phyloP scores from a whole-genome alignment of 306 rosid species.

The Begonia masoniana region DNA sequence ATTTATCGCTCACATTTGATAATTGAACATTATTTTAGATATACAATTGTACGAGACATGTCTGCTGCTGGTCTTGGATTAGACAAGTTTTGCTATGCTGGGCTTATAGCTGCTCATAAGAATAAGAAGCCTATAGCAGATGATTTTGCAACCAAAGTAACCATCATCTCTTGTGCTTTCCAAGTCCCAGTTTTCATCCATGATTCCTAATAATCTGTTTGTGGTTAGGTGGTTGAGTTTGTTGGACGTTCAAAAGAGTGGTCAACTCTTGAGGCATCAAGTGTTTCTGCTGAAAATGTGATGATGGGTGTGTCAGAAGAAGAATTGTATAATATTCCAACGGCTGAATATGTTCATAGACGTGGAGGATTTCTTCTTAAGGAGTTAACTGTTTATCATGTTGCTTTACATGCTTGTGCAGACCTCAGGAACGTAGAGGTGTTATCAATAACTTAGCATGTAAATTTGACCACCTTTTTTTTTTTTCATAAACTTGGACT shows the following conservation, averaged over 20 bases:
- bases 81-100: slow-evolving; percentile 82
- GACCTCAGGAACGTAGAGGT: slow-evolving; percentile 71
- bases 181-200: slow-evolving; percentile 8
- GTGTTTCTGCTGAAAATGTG: slow-evolving; percentile 64
- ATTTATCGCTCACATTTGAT: neutral
- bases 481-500: too few relatives aligned
- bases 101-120: slow-evolving; percentile 69
- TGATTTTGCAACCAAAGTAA: slow-evolving; percentile 78
- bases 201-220: slow-evolving; percentile 13
- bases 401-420: slow-evolving; percentile 76
- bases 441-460: slow-evolving; percentile 5
- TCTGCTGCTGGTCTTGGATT: slow-evolving; percentile 94
- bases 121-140: slow-evolving; percentile 59
- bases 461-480: too few relatives aligned
- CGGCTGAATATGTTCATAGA: slow-evolving; percentile 57
- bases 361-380: slow-evolving; percentile 43
- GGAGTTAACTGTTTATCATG: slow-evolving; percentile 52
- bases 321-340: slow-evolving; percentile 85
- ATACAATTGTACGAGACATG: slow-evolving; percentile 90
- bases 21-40: slow-evolving; percentile 31
- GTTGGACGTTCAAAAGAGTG: slow-evolving; percentile 78
- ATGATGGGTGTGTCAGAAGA: slow-evolving; percentile 81
- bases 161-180: slow-evolving; percentile 9
- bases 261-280: slow-evolving; percentile 54
- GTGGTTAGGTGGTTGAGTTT: slow-evolving; percentile 67